A percentile compares a stretch with the other conserved stretches of the same genome.
phyloP scores from a whole-genome alignment of 2,329 filamentous ascomycete species.

The Coleophoma crateriformis region DNA sequence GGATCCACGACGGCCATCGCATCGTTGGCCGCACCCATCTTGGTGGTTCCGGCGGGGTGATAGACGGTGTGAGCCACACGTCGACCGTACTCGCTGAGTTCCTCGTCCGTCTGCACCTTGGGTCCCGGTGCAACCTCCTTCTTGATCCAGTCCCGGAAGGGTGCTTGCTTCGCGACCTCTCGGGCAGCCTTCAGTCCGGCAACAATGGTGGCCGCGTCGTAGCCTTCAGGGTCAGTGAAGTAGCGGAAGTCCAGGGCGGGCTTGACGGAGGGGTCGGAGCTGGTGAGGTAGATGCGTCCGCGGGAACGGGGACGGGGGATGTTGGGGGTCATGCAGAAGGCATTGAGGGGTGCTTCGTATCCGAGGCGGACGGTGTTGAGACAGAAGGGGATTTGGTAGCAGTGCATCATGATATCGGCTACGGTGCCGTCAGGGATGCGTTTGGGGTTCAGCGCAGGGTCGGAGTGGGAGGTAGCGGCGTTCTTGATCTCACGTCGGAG shows the following conservation, averaged over 20 bases:
- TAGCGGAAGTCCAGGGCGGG: constrained; percentile 50
- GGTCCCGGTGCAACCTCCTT: constrained; percentile 31
- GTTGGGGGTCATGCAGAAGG: constrained; percentile 49
- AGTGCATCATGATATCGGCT: constrained; percentile 92
- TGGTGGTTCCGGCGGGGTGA: constrained; percentile 83
- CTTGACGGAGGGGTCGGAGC: constrained; percentile 32
- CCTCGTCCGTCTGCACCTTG: constrained; percentile 63
- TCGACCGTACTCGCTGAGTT: constrained; percentile 75
- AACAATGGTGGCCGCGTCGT: constrained; percentile 43
- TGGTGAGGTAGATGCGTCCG: constrained; percentile 52
- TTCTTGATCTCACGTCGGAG: constrained; percentile 70
- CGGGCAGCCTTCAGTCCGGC: constrained; percentile 29
- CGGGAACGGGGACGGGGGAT: constrained; percentile 57
- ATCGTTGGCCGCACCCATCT: constrained; percentile 76
- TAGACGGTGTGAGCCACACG: constrained; percentile 84
- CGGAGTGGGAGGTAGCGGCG: constrained; percentile 47
- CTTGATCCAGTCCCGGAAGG: constrained; percentile 36
- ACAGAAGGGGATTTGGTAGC: constrained; percentile 91
- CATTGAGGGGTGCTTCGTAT: constrained; percentile 45
- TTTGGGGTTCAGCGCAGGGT: constrained; percentile 27
- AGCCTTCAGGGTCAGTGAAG: constrained; percentile 49
- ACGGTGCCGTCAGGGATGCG: constrained; percentile 61
- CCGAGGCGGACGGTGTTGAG: constrained; percentile 80
- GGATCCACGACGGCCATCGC: constrained; percentile 74
- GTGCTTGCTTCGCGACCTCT: constrained; percentile 28